Base-by-base conservation (phyloP, 257 asterid species). In the Prunella vulgaris region DNA sequence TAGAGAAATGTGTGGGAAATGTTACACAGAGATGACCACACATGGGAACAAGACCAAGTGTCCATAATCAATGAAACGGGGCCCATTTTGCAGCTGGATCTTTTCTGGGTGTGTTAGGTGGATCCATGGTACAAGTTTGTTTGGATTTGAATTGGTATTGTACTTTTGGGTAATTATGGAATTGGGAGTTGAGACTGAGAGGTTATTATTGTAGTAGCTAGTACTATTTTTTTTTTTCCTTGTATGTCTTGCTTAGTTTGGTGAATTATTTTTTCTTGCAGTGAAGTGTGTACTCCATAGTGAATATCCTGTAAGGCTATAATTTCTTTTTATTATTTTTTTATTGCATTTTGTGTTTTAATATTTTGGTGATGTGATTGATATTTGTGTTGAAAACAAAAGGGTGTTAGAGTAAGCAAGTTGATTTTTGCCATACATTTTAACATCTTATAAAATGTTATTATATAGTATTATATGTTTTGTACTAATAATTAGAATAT, bases 21-120 rank as follows among this genome's bases (percentile, higher is more conserved):
- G 92, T 44, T 86, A 86, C 82, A 82, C 89, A 0, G 80, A 68
- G 3, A 84, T 86, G 93, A 82, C 83, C 6, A 86, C 93, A 18
- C 93, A 86, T 75, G 81, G 81, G 8, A 80, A 82, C 77, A 78
- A 28, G 76, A 40, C 78, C 68, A 86, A 86, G 79, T 86, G 89
- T 64, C 92, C 92, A 17, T 86, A 71, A 70, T 62, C 32, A 61
- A 69, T 53, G 0, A 25, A 17, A 38, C 37, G 54, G 57, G 70
- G 48, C 64, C 76, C 44, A 5, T 63, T 63, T 37, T 40, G 61
- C 72, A 61, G 70, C 61, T 57, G 64, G 64, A 60, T 71, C 53
- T 49, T 71, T 46, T 62, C 2, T n/a, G 22, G 21, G 58, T 40
- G 33, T 64, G 24, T 66, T 66, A 66, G 68, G 28, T 52, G 59